phyloP scores from a whole-genome alignment of 441 rosid species.

The Corymbia citriodora region DNA sequence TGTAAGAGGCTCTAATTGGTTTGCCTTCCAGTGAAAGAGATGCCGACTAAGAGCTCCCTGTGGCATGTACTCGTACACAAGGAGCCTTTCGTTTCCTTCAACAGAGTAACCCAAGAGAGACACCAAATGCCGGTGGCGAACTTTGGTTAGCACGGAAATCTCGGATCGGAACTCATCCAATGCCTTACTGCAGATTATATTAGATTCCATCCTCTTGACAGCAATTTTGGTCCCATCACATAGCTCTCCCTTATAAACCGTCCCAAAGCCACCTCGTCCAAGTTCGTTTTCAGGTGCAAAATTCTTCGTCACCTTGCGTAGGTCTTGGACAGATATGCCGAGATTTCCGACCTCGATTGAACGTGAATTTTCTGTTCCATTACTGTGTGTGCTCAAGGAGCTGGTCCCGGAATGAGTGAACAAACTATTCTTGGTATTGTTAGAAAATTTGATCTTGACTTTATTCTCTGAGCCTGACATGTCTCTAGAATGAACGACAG shows the following conservation, averaged over 20 bases:
- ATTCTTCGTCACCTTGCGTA: conserved; percentile 34
- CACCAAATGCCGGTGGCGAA: conserved; percentile 39
- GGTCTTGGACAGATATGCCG: conserved; percentile 34
- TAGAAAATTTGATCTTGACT: conserved; percentile 27
- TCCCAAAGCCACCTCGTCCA: conserved; percentile 46
- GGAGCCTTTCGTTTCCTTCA: conserved; percentile 38
- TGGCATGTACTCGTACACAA: conserved; percentile 46
- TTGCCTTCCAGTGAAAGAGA: conserved; percentile 36
- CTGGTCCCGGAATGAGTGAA: conserved; percentile 23
- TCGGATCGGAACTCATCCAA: conserved; percentile 40
- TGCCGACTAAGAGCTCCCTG: conserved; percentile 42
- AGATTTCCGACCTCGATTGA: conserved; percentile 23
- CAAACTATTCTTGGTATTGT: conserved; percentile 22
- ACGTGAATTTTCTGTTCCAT: conserved; percentile 16
- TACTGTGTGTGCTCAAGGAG: conserved; percentile 24
- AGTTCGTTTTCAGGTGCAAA: conserved; percentile 31
- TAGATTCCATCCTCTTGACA: conserved; percentile 48
- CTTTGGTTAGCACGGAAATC: conserved; percentile 42
- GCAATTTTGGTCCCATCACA: conserved; percentile 45
- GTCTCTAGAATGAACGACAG: conserved; percentile 34
- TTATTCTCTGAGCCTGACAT: conserved; percentile 20
- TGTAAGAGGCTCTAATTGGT: conserved; percentile 32
- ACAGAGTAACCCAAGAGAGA: conserved; percentile 35
- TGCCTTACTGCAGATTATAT: conserved; percentile 23
- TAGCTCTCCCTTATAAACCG: conserved; percentile 41